Conservation (phyloP, 257 asterid genomes). For the Fraxinus anomala region DNA sequence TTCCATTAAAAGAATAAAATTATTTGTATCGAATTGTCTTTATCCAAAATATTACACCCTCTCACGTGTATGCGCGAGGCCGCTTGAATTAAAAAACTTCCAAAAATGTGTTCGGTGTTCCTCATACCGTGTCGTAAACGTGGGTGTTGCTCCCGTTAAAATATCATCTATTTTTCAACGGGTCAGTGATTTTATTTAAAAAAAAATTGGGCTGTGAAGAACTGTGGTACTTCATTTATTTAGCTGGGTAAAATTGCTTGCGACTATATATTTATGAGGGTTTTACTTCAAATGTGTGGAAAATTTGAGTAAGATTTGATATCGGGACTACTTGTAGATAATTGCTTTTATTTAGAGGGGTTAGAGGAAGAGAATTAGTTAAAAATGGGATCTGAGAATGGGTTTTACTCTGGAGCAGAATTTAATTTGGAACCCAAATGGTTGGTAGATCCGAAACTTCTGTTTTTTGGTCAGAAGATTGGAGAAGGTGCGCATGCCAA, state of each 20-base stretch:
- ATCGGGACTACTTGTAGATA: slow-evolving; percentile 34
- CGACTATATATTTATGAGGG: slow-evolving; percentile 33
- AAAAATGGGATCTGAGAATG: slow-evolving; percentile 73
- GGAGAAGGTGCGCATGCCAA: slow-evolving; percentile 99
- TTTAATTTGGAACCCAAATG: slow-evolving; percentile 73
- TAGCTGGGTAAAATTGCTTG: slow-evolving; percentile 9
- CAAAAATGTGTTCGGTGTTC: no score
- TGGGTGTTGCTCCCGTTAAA: no score
- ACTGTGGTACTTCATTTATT: slow-evolving; percentile 14
- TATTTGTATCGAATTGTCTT: no score
- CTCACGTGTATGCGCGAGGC: no score
- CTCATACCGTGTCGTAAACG: no score
- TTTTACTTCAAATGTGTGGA: slow-evolving; percentile 28
- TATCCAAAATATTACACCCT: no score
- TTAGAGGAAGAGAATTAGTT: slow-evolving; percentile 10
- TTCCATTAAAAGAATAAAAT: no score
- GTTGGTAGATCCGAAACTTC: slow-evolving; percentile 87
- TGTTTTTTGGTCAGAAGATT: slow-evolving; percentile 89
- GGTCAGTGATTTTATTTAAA: slow-evolving; percentile 21
- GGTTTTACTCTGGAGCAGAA: slow-evolving; percentile 61
- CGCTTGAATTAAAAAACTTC: no score
- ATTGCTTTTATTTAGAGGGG: slow-evolving; percentile 28
- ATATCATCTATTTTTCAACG: no score
- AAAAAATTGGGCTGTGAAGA: slow-evolving; percentile 22
- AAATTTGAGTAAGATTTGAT: slow-evolving; percentile 23